Evolutionary conservation across 1,139 yeast genomes (phyloP).

Genomic region (Saccharomyces hybrid): DNA sequence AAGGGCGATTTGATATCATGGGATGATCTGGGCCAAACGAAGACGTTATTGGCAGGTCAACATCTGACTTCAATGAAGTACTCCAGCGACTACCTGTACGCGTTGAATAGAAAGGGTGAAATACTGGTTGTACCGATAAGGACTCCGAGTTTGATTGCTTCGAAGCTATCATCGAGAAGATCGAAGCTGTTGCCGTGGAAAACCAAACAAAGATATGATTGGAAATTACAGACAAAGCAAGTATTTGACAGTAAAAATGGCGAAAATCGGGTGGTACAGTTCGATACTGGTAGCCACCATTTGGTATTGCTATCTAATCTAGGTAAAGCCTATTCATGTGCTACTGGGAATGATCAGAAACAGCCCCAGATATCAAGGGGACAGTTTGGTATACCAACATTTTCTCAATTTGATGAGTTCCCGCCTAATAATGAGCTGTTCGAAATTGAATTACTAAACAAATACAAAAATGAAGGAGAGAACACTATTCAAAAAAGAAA

Average conservation of each 20-base stretch:
- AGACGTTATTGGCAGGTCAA: constrained; percentile 34
- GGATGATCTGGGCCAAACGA: constrained; percentile 31
- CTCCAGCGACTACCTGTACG: constrained; percentile 53
- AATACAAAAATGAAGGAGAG: constrained; percentile 8
- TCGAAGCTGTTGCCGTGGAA: constrained; percentile 24
- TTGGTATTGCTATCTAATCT: constrained; percentile 50
- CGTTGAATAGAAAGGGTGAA: constrained; percentile 47
- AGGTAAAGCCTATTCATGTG: constrained; percentile 60
- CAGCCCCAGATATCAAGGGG: constrained; percentile 45
- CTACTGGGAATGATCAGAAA: constrained; percentile 39
- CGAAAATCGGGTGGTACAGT: constrained; percentile 42
- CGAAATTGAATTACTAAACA: constrained; percentile 28
- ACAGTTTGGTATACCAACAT: constrained; percentile 73
- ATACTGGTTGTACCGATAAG: constrained; percentile 43
- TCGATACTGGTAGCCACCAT: constrained; percentile 61
- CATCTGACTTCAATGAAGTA: constrained; percentile 41
- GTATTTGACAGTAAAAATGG: constrained; percentile 27
- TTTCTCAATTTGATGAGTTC: constrained; percentile 50
- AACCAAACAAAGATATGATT: constrained; percentile 17
- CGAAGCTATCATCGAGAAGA: constrained; percentile 11
- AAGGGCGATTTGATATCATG: constrained; percentile 74
- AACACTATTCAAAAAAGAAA: constrained; percentile 10
- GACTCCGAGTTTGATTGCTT: constrained; percentile 14
- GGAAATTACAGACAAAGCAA: constrained; percentile 17
- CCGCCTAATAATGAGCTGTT: constrained; percentile 20